Base-by-base conservation (phyloP, 306 rosid genomes). In the Clitoria ternatea region DNA sequence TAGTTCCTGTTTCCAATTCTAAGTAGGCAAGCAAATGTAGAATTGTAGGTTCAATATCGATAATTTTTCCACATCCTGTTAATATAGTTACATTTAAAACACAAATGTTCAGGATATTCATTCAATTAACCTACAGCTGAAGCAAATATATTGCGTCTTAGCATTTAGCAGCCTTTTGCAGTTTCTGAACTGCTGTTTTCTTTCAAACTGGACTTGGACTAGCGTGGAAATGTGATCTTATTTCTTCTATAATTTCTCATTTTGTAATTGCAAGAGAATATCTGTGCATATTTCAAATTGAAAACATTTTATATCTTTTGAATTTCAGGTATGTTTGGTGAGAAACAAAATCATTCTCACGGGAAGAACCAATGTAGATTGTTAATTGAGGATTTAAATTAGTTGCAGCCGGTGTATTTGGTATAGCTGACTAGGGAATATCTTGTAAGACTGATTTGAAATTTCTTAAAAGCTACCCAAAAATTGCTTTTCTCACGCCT, bases 341-440 rank as follows among this genome's bases (percentile, higher is more conserved):
- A 57, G 45, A 78, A 69, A 65, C 72, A 59, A 63, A 30, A 26
- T 29, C 63, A 26, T 52, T 50, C n/a, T 66, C 36, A 44, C 9
- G 5, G 44, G 69, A 32, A 64, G 71, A 66, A 44, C 42, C 70
- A 76, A 54, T 81, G 73, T 61, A 56, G 79, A 77, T 77, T 9
- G 10, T 49, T 9, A 17, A 26, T 18, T 40, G 62, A 33, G 45
- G 32, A 35, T 61, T 66, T 27, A 76, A 66, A 52, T 60, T 74
- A 49, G 27, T 62, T 72, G 59, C 70, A 36, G 62, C 42, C 17
- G 13, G 42, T 27, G 45, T 52, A 52, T 42, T 32, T 75, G 77
- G 69, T 40, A 48, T 30, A 15, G 68, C 61, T 62, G 69, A 61
- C 40, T 69, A 35, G 35, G 55, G 61, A 69, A 30, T 69, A 61